Percentiles rank a stretch among this genome's conserved stretches.
phyloP scores from a whole-genome alignment of 768 basidiomycete species.

The Favolaschia claudopus region DNA sequence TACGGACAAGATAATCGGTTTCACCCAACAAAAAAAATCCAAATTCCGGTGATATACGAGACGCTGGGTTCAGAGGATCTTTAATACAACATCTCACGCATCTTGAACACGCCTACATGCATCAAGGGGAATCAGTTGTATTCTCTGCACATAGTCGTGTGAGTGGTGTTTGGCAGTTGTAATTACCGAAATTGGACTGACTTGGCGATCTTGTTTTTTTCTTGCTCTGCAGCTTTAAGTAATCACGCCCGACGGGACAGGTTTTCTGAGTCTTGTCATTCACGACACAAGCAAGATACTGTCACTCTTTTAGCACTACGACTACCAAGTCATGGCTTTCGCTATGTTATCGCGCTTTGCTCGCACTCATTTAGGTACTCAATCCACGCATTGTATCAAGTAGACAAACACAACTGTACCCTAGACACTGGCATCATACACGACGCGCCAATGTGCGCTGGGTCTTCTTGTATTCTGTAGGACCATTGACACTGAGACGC shows the following conservation, averaged over 20 bases:
- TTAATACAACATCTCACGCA: constrained; percentile 25
- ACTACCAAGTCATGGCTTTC: constrained; percentile 29
- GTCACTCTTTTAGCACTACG: constrained; percentile 42
- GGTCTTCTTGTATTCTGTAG: constrained; percentile 19
- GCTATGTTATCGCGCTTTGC: constrained; percentile 25
- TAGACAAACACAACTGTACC: constrained; percentile 33
- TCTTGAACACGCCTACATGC: constrained; percentile 25
- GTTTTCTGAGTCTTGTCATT: constrained; percentile 53
- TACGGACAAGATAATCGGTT: too few relatives aligned
- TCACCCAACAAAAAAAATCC: constrained; percentile 32
- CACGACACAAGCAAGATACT: constrained; percentile 54
- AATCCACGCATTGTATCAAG: constrained; percentile 46
- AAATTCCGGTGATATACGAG: constrained; percentile 21
- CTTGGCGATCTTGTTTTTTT: constrained; percentile 3
- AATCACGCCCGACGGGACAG: constrained; percentile 37
- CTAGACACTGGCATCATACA: constrained; percentile 47
- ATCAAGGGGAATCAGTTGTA: constrained; percentile 1
- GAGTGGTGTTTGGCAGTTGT: constrained; percentile 16
- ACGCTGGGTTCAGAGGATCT: constrained; percentile 27
- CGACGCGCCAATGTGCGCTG: constrained; percentile 35
- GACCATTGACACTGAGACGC: neutral
- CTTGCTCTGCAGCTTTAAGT: constrained; percentile 22
- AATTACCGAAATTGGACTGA: too few relatives aligned
- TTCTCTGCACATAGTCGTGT: constrained; percentile 20
- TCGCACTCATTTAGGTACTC: constrained; percentile 24